Evolutionary conservation across 2,329 filamentous ascomycete genomes (phyloP), one percentile per base, ranked within the genome.

Genomic region (Penicillium hordei): DNA sequence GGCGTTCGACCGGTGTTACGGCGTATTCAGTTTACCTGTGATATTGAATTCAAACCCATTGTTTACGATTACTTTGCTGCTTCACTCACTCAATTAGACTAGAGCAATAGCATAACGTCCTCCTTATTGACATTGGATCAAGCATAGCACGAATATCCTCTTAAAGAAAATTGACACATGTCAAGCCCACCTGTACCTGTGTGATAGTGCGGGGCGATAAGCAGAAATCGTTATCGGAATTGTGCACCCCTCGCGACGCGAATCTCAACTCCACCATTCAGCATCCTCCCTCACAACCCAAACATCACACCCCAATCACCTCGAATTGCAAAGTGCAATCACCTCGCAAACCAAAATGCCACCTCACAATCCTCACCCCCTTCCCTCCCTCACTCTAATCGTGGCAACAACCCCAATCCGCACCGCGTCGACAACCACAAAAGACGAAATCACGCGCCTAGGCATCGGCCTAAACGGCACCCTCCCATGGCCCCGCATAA

Each of bases 401-500:
- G 91, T 97, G 68, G 93, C 93, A 19, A 96, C 93, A n/a, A 87
- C 88, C 52, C 81, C 79, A 39, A 85, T 82, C 57, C 79, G 76
- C 58, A 85, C 67, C 61, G 75, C 40, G 40, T 52, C 50, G 8
- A 10, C 50, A 52, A 36, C 48, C 72, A 79, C 52, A 85, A 88
- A 69, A 78, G 57, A 94, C 88, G 21, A 82, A 93, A 86, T 94
- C 73, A 89, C 75, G 52, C 86, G 81, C 68, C 90, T 97, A 81
- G 94, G 94, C 72, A 97, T 99, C 68, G 94, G 94, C 58, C 82
- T 85, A 46, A 81, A 83, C 59, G 91, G 91, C 59, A 83, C 81
- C 4, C 85, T 99, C 54, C 94, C 94, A 4, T 99, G 94, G 94
- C 90, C 89, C 0, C 89, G 89, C 43, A 83, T 97, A 34, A 90